These are phyloP conservation scores for Metschnikowia gelsemii DNA, from an alignment of 805 yeast species.

Conservation along the genomic window DNA sequence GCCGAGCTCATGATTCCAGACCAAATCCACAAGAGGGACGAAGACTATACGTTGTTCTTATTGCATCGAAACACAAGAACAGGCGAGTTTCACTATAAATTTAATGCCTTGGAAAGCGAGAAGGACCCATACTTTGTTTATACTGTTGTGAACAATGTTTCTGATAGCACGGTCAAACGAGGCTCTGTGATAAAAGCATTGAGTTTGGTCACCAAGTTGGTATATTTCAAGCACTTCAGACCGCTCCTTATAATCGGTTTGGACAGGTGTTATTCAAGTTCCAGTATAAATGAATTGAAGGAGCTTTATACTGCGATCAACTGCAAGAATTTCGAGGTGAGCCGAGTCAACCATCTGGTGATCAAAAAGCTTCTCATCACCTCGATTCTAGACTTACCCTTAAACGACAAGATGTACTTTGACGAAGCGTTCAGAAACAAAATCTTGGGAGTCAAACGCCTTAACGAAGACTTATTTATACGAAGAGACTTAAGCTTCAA, in stretches of 20 bases:
- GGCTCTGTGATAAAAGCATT: conserved; percentile 62
- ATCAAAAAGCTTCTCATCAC: conserved; percentile 41
- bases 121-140: conserved; percentile 51
- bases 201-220: conserved; percentile 54
- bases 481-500: conserved; percentile 46
- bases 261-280: conserved; percentile 42
- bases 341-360: conserved; percentile 25
- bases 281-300: conserved; percentile 23
- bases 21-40: conserved; percentile 55
- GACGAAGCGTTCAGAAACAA: conserved; percentile 40
- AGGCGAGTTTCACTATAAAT: conserved; percentile 40
- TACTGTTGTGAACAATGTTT: conserved; percentile 52
- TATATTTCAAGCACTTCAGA: conserved; percentile 55
- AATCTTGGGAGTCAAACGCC: conserved; percentile 30
- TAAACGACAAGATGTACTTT: conserved; percentile 40
- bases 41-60: conserved; percentile 58
- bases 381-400: conserved; percentile 43
- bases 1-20: conserved; percentile 64
- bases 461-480: conserved; percentile 37
- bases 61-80: conserved; percentile 44
- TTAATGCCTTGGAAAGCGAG: conserved; percentile 33
- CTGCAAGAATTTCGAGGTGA: conserved; percentile 27
- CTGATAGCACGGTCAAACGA: conserved; percentile 46
- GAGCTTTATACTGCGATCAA: conserved; percentile 35
- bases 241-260: conserved; percentile 56